Evolutionary conservation across 1,284 basidiomycete genomes (phyloP).

Genomic region (Sanghuangporus weigelae): DNA sequence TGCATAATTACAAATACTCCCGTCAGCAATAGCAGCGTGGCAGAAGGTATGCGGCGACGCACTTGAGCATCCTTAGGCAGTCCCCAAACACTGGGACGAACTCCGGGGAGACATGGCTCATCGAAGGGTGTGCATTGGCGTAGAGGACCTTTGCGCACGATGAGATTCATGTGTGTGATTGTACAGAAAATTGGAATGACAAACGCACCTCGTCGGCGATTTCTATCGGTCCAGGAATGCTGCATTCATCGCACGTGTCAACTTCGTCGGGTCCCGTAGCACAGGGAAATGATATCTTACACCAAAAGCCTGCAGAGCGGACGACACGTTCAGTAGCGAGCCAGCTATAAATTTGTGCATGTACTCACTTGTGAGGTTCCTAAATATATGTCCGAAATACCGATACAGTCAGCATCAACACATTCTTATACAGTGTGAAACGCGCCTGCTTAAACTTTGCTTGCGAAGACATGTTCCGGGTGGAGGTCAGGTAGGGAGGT

Average conservation of each 20-base stretch:
- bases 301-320: conserved; percentile 48
- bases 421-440: conserved; percentile 1
- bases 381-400: conserved; percentile 23
- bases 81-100: conserved; percentile 91
- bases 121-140: conserved; percentile 83
- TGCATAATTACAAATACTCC: conserved; percentile 23
- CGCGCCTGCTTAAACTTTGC: conserved; percentile 32
- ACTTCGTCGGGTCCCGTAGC: not conserved
- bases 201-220: conserved; percentile 66
- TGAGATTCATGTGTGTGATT: not conserved
- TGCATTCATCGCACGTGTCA: conserved; percentile 23
- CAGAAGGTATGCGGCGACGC: conserved; percentile 19
- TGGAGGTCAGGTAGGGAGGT: not conserved
- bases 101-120: conserved; percentile 88
- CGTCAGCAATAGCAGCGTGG: not conserved
- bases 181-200: not conserved
- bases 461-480: conserved; percentile 22
- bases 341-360: conserved; percentile 9
- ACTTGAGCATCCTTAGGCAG: conserved; percentile 83
- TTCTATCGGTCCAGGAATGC: conserved; percentile 83
- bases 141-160: conserved; percentile 47
- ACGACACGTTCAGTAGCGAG: conserved; percentile 12
- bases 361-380: conserved; percentile 64
- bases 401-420: conserved; percentile 1
- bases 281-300: conserved; percentile 35